Conservation (phyloP, 768 basidiomycete genomes). For the Podaxis sp. region DNA sequence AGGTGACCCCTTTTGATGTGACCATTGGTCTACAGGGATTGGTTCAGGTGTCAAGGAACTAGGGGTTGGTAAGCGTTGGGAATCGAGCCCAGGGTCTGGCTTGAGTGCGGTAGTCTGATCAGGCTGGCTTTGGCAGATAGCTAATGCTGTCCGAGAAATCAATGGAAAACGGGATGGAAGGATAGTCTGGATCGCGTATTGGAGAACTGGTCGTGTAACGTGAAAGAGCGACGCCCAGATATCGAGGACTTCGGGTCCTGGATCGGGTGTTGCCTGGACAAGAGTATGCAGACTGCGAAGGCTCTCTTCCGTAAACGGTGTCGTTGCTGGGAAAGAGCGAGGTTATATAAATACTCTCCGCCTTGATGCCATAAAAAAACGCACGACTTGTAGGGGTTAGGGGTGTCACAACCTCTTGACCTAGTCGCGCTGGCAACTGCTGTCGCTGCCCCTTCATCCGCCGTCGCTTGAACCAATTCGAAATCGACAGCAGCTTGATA, state of each 20-base stretch:
- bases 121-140: not conserved
- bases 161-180: not conserved
- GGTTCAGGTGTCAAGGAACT: slow-evolving; percentile 16
- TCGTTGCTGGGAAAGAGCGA: not conserved
- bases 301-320: not conserved
- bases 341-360: not conserved
- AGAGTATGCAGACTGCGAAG: slow-evolving; percentile 10
- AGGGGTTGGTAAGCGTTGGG: slow-evolving; percentile 18
- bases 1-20: not conserved
- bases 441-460: not conserved
- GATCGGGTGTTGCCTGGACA: slow-evolving; percentile 1
- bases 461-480: slow-evolving; percentile 6
- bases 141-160: not conserved
- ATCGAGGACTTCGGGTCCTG: not conserved
- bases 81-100: not conserved
- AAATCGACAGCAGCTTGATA: not conserved
- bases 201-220: not conserved
- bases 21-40: not conserved
- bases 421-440: not conserved
- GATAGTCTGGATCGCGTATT: not conserved
- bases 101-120: not conserved
- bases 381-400: not conserved
- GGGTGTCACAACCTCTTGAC: not conserved
- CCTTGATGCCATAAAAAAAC: not conserved
- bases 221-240: slow-evolving; percentile 9